Base-by-base conservation (phyloP, 805 yeast species). In the Candida maesae region DNA sequence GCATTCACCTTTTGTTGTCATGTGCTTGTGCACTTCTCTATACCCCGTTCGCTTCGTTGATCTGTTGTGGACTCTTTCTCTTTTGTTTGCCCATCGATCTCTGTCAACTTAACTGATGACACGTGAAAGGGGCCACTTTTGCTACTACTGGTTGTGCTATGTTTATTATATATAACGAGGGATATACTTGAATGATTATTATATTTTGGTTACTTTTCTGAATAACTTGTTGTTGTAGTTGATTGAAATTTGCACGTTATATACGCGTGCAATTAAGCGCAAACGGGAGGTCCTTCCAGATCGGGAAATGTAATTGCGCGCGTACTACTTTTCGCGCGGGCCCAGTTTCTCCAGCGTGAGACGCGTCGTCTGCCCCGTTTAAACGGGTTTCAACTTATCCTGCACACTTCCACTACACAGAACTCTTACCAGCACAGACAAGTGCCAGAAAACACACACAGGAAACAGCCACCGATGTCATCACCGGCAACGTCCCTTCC, bases 301-400 rank as follows among this genome's bases (percentile, higher is more conserved):
- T 44, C 33, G 30, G 56, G 56, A 41, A 45, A 42, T 42, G 20
- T 46, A 43, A 49, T 51, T 39, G 39, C n/a, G n/a, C n/a, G n/a
- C n/a, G n/a, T n/a, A n/a, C n/a, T n/a, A n/a, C n/a, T n/a, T n/a
- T n/a, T n/a, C n/a, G n/a, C n/a, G n/a, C n/a, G n/a, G n/a, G n/a
- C n/a, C n/a, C n/a, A n/a, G n/a, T n/a, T n/a, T n/a, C n/a, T n/a
- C n/a, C n/a, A n/a, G n/a, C n/a, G n/a, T n/a, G n/a, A n/a, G 14
- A 21, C 28, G 16, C 21, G 18, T 14, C 39, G 35, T 6, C 24
- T 31, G 20, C 27, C n/a, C n/a, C n/a, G n/a, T n/a, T n/a, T n/a
- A n/a, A n/a, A n/a, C n/a, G n/a, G n/a, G n/a, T n/a, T n/a, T n/a
- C n/a, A n/a, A n/a, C n/a, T n/a, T n/a, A n/a, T n/a, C n/a, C n/a